Evolutionary conservation across 2,329 filamentous ascomycete genomes (phyloP).

Genomic region (Beauveria sp.): DNA sequence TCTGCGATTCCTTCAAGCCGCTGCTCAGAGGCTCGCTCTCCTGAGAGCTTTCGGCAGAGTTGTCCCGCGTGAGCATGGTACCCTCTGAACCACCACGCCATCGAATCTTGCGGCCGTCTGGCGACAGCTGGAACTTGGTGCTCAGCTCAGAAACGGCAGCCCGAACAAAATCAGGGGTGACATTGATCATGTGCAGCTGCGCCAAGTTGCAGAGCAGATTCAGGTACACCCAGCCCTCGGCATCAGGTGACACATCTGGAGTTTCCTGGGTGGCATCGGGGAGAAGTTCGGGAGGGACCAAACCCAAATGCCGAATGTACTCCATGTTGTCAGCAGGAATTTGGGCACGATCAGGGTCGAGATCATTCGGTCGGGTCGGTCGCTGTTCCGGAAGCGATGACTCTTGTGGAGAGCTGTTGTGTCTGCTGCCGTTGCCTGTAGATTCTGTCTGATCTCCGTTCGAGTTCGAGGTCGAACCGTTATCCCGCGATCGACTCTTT

Average conservation of each 20-base stretch:
- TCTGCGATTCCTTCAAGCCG: constrained; percentile 37
- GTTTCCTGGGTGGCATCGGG: constrained; percentile 30
- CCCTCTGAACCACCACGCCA: constrained; percentile 66
- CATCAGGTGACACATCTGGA: constrained; percentile 49
- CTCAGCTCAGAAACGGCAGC: constrained; percentile 64
- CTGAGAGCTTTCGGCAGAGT: constrained; percentile 41
- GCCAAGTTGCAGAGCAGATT: constrained; percentile 76
- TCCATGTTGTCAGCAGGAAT: constrained; percentile 70
- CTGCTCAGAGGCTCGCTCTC: constrained; percentile 38
- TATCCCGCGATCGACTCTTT: constrained; percentile 35
- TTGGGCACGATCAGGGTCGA: constrained; percentile 72
- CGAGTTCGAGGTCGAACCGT: constrained; percentile 38
- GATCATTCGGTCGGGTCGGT: constrained; percentile 66
- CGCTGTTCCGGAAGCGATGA: constrained; percentile 56
- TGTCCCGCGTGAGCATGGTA: constrained; percentile 60
- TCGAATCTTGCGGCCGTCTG: constrained; percentile 69
- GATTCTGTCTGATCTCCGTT: constrained; percentile 40
- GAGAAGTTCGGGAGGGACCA: constrained; percentile 50
- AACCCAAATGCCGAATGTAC: constrained; percentile 68
- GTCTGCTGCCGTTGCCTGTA: constrained; percentile 26
- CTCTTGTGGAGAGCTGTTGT: constrained; percentile 34
- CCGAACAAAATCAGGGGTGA: constrained; percentile 70
- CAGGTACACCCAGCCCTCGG: constrained; percentile 74
- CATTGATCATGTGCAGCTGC: constrained; percentile 77
- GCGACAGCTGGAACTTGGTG: constrained; percentile 67